Percentiles rank a stretch among this genome's conserved stretches.
These are phyloP conservation scores for Phytopythium vexans DNA, from an alignment of 352 stramenopile genomes.

Conservation along the genomic window DNA sequence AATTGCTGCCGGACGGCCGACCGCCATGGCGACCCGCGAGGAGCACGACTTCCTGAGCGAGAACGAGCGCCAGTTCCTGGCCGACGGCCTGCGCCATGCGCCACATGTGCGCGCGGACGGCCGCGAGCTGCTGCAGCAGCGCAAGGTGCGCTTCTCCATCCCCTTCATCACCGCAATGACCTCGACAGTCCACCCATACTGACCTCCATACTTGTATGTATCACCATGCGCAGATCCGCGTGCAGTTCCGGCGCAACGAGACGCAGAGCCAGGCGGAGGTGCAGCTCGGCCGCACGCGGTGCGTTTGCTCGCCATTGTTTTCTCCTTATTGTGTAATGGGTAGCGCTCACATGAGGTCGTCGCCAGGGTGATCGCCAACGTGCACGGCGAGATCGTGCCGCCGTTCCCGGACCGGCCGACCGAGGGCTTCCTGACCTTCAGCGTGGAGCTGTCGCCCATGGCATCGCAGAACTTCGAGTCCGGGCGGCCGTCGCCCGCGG, in stretches of 20 bases:
- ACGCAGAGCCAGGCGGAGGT: slow-evolving; percentile 76
- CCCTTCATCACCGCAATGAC: too few relatives aligned
- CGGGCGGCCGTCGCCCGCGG: slow-evolving; percentile 40
- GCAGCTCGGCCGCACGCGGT: slow-evolving; percentile 74
- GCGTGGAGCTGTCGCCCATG: slow-evolving; percentile 83
- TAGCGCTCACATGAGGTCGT: background rate
- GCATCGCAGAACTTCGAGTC: slow-evolving; percentile 77
- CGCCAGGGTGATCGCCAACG: slow-evolving; percentile 70
- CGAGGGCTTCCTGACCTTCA: slow-evolving; percentile 86
- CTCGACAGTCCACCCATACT: background rate
- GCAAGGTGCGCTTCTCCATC: slow-evolving; percentile 32
- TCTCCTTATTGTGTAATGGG: background rate
- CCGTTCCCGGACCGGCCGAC: slow-evolving; percentile 85
- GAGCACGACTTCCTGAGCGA: slow-evolving; percentile 78
- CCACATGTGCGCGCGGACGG: slow-evolving; percentile 70
- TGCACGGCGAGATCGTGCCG: slow-evolving; percentile 81
- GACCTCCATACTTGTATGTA: background rate
- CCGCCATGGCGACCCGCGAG: slow-evolving; percentile 45
- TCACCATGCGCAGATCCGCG: slow-evolving; percentile 34
- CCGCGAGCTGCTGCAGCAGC: slow-evolving; percentile 76
- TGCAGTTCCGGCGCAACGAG: slow-evolving; percentile 81
- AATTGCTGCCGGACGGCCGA: background rate
- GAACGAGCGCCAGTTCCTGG: slow-evolving; percentile 80
- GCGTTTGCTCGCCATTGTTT: slow-evolving; percentile 7
- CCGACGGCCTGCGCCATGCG: slow-evolving; percentile 50